Evolutionary conservation across 176 grass and related monocot species (phyloP), one percentile per base, ranked within the genome.

Genomic region (Triticum monococcum): DNA sequence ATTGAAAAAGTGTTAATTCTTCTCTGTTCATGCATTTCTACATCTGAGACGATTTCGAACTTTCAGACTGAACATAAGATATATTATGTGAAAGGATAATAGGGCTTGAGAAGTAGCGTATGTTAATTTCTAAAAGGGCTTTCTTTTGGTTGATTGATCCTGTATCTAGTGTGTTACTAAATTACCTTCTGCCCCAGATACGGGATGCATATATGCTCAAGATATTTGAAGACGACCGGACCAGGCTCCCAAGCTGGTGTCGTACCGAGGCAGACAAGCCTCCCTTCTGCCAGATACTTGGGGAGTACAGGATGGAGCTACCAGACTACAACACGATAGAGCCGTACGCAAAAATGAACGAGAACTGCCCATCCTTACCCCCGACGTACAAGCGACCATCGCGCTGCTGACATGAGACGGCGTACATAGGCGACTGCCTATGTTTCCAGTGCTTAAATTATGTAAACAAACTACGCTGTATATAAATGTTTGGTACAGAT

Each of bases 151-250:
- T 71, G 68, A 50, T 81, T 91, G 60, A 81, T 40, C 61, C 56
- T 4, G 5, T 45, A 2, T 59, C 7, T 7, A 59, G 18, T 22
- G 18, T 22, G 18, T 74, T 54, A 40, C 54, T 65, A 1, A 79
- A 62, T 72, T 64, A 50, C 26, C 52, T 64, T 89, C 23, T 73
- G 72, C 79, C 13, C 24, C 78, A 94, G 97, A 96, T 96, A 69
- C 92, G 92, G 7, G 97, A 99, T 25, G 97, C 97, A 32, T 99
- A 99, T 38, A 93, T 92, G 90, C 89, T 99, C 72, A 99, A 99
- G 70, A 94, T 99, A 59, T 99, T 96, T 36, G 89, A 99, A 70
- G 87, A 90, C 61, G 91, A 94, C 63, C 85, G 84, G 33, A 72
- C 72, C 8, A 84, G 85, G 61, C 72, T 96, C 66, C 97, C 97